Evolutionary conservation across 2,329 filamentous ascomycete genomes (phyloP).

Genomic region (Trematosphaeria pertusa): DNA sequence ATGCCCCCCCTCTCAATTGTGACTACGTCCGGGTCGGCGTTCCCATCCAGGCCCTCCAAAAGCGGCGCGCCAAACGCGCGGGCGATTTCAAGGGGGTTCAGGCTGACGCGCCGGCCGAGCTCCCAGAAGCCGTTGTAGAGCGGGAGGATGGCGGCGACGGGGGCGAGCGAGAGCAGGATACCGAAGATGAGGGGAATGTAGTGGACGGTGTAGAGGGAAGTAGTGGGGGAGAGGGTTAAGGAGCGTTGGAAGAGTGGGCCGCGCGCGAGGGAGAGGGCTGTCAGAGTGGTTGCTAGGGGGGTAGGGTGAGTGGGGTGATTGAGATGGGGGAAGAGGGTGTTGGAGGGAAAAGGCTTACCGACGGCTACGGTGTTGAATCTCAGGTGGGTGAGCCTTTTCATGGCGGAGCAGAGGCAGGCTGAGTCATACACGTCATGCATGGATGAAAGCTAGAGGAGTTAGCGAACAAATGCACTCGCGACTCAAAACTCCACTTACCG

Average conservation of each 20-base stretch:
- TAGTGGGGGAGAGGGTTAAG: slow-evolving; percentile 8
- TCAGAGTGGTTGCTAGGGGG: slow-evolving; percentile 19
- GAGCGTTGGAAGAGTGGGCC: slow-evolving; percentile 32
- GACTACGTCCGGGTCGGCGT: slow-evolving; percentile 24
- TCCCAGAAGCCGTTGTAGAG: slow-evolving; percentile 38
- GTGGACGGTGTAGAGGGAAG: slow-evolving; percentile 12
- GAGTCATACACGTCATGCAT: slow-evolving; percentile 30
- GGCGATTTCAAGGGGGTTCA: slow-evolving; percentile 42
- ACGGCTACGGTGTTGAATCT: slow-evolving; percentile 26
- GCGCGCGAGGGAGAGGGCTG: slow-evolving; percentile 17
- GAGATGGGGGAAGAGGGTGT: not conserved
- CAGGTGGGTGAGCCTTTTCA: slow-evolving; percentile 17
- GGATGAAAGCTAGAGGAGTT: slow-evolving; percentile 15
- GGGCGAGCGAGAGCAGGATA: slow-evolving; percentile 19
- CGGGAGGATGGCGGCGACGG: slow-evolving; percentile 24
- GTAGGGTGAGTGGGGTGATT: not conserved
- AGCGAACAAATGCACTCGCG: too few relatives aligned
- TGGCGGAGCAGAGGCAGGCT: slow-evolving; percentile 19
- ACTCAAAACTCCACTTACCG: slow-evolving; percentile 21
- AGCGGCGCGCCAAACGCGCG: slow-evolving; percentile 41
- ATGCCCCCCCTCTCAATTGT: slow-evolving; percentile 26
- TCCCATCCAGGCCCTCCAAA: slow-evolving; percentile 33
- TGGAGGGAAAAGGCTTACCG: slow-evolving; percentile 15
- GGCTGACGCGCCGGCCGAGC: slow-evolving; percentile 32
- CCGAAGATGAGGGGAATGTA: slow-evolving; percentile 15